Evolutionary conservation across 2,329 filamentous ascomycete species (phyloP), one percentile per base, ranked within the genome.

Genomic region (Chaetomium olivaceum): DNA sequence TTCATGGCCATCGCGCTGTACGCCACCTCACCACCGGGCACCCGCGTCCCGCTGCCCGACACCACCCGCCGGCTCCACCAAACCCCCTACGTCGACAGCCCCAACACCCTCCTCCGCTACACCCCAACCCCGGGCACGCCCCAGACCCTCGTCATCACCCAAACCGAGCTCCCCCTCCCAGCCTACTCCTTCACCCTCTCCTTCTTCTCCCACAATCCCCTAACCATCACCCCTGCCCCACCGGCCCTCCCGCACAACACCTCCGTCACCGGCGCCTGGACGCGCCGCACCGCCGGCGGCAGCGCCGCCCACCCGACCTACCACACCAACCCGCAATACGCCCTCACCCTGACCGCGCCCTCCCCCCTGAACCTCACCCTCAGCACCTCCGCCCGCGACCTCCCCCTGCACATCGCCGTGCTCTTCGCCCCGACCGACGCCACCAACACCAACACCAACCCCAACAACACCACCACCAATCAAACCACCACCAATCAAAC

Each of bases 1-100:
- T 97, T 93, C 77, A 97, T 97, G 78, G 92, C 91, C 71, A 84
- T 99, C 29, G 92, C 92, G 66, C 83, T 95, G 0, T 97, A 94
- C 75, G 83, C 89, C 21, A 86, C 87, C 33, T 69, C 66, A 5
- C 71, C 69, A 25, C 71, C 66, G 75, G 93, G 94, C 2, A 82
- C 87, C 43, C 85, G 88, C 58, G 88, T 97, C 0, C 89, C 92
- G 70, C 81, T 95, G 16, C 88, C 87, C 61, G 91, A 94, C 33
- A 59, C 62, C 61, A 71, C 73, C 63, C 87, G 87, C 7, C 85
- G 88, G 27, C 76, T 91, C 0, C 87, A 91, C 71, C 87, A 90
- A 43, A 91, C 90, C 0, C 91, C 92, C n/a, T 97, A 92, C 68
- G 92, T 98, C 39, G 94, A 97, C 77, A 96, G 93, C 2, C 93